phyloP scores from a whole-genome alignment of 495 filamentous ascomycete species.

The Hypoxylon crocopeplum region DNA sequence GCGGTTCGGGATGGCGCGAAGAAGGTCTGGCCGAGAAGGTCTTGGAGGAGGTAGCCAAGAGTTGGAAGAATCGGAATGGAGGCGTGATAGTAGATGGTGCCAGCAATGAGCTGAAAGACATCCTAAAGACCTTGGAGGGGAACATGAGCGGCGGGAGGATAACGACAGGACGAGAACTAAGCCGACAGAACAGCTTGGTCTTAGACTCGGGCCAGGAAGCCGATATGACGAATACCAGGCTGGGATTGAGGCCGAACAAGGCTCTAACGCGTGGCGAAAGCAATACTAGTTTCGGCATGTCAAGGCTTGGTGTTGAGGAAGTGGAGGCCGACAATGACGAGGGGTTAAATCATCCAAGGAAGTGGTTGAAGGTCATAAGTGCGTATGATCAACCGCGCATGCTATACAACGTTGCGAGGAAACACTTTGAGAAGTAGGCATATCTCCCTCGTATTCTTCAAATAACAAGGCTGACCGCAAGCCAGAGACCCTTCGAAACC shows the following conservation, averaged over 20 bases:
- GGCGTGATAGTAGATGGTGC: slow-evolving; percentile 88
- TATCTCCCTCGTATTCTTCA: not conserved
- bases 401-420: slow-evolving; percentile 84
- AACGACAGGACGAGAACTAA: slow-evolving; percentile 53
- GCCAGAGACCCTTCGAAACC: slow-evolving; percentile 66
- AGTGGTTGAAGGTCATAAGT: slow-evolving; percentile 77
- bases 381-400: slow-evolving; percentile 89
- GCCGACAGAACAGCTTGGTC: slow-evolving; percentile 65
- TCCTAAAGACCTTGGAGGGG: slow-evolving; percentile 80
- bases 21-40: slow-evolving; percentile 91
- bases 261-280: slow-evolving; percentile 60
- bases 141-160: slow-evolving; percentile 84
- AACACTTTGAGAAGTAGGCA: slow-evolving; percentile 82
- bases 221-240: slow-evolving; percentile 48
- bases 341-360: slow-evolving; percentile 65
- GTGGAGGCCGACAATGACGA: slow-evolving; percentile 67
- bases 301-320: slow-evolving; percentile 65
- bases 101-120: slow-evolving; percentile 76
- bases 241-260: slow-evolving; percentile 51
- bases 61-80: slow-evolving; percentile 84
- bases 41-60: slow-evolving; percentile 86
- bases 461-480: slow-evolving; percentile 2
- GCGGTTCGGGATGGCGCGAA: slow-evolving; percentile 95
- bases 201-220: slow-evolving; percentile 47
- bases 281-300: slow-evolving; percentile 69